A percentile compares a stretch with the other conserved stretches of the same genome.
phyloP scores from a whole-genome alignment of 73 alveolate genomes.

The Paramecium primaurelia region DNA sequence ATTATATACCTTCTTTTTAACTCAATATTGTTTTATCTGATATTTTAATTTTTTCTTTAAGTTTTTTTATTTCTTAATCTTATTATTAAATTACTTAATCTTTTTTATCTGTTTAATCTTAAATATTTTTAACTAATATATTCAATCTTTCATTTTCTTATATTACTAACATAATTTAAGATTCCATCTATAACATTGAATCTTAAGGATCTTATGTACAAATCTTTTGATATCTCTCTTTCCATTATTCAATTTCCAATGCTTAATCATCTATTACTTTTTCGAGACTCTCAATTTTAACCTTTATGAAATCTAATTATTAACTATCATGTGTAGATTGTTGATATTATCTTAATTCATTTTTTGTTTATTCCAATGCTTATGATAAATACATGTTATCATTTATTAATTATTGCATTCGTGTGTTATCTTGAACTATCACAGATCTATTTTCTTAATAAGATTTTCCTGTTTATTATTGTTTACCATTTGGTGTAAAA shows the following conservation, averaged over 20 bases:
- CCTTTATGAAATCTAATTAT: background rate
- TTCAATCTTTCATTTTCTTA: constrained; percentile 43
- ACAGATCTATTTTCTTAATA: constrained; percentile 20
- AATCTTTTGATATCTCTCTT: background rate
- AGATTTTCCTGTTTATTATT: background rate
- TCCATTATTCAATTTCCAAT: constrained; percentile 31
- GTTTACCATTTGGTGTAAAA: constrained; percentile 44
- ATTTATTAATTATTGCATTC: constrained; percentile 26
- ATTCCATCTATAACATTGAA: constrained; percentile 32
- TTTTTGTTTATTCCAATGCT: background rate
- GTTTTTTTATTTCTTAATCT: background rate
- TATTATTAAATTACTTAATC: background rate
- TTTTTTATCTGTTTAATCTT: background rate
- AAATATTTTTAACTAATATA: background rate
- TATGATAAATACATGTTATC: background rate
- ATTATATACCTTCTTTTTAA: constrained; percentile 5
- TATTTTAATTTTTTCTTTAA: background rate
- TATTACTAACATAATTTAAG: constrained; percentile 20
- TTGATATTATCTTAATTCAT: background rate
- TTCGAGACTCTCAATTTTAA: constrained; percentile 17
- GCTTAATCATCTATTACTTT: constrained; percentile 32
- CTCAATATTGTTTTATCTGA: background rate
- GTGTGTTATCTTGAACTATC: background rate
- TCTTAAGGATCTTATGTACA: constrained; percentile 8
- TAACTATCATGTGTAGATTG: background rate